Percentiles rank a stretch among this genome's conserved stretches.
Evolutionary conservation across 169 alveolate genomes (phyloP).

Genomic region (Cryptosporidium tyzzeri): DNA sequence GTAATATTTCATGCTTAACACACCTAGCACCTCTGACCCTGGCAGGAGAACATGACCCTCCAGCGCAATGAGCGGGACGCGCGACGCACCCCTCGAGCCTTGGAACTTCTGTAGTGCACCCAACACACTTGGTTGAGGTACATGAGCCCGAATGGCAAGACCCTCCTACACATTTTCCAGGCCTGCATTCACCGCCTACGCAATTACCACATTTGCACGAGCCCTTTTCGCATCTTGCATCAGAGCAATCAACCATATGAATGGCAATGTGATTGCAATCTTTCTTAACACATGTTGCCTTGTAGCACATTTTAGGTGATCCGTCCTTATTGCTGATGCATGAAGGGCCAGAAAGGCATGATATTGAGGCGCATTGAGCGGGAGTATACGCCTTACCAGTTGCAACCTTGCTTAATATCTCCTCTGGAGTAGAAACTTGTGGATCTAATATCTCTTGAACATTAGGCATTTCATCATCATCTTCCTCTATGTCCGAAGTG

Average conservation of each 20-base stretch:
- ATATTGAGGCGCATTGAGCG: conserved; percentile 32
- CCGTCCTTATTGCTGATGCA: conserved; percentile 37
- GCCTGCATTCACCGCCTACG: conserved; percentile 48
- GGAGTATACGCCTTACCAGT: conserved; percentile 24
- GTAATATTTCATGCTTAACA: background rate
- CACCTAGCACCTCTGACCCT: conserved; percentile 60
- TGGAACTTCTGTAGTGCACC: conserved; percentile 73
- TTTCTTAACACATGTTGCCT: conserved; percentile 40
- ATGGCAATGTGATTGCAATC: conserved; percentile 50
- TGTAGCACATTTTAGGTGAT: conserved; percentile 45
- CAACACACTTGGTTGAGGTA: conserved; percentile 46
- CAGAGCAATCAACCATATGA: conserved; percentile 22
- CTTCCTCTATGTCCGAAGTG: conserved; percentile 18
- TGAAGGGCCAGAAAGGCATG: conserved; percentile 51
- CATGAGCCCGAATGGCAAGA: conserved; percentile 54
- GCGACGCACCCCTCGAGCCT: conserved; percentile 49
- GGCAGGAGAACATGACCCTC: conserved; percentile 31
- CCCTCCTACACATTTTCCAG: conserved; percentile 62
- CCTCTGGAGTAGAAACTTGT: conserved; percentile 32
- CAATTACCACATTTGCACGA: conserved; percentile 24
- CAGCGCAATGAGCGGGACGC: conserved; percentile 37
- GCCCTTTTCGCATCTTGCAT: conserved; percentile 30
- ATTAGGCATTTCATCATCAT: conserved; percentile 6
- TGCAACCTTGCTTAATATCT: conserved; percentile 1
- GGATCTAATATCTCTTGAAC: background rate